Evolutionary conservation across 768 basidiomycete genomes (phyloP).

Genomic region (Xerocomus spinulosus): DNA sequence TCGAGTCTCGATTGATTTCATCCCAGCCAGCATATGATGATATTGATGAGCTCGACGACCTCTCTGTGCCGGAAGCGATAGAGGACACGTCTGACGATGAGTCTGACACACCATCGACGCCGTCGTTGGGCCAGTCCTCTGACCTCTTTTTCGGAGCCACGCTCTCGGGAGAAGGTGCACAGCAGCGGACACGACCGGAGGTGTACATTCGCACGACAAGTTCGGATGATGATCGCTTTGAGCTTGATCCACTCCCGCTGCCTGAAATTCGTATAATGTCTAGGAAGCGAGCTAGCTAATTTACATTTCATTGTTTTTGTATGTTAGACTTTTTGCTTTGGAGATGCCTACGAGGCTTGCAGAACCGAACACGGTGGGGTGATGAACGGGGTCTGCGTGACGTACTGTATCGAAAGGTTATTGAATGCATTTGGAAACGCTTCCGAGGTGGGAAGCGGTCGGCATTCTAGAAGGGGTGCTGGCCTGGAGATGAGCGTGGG

Average conservation of each 20-base stretch:
- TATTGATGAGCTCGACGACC: constrained; percentile 60
- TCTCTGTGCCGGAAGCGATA: constrained; percentile 73
- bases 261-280: constrained; percentile 49
- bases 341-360: no score
- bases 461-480: constrained; percentile 49
- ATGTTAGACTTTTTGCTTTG: constrained; percentile 15
- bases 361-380: no score
- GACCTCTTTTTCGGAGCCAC: constrained; percentile 50
- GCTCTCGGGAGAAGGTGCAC: constrained; percentile 47
- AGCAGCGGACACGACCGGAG: constrained; percentile 46
- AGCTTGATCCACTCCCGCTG: constrained; percentile 70
- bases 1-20: constrained; percentile 42
- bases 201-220: constrained; percentile 59
- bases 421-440: constrained; percentile 63
- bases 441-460: constrained; percentile 45
- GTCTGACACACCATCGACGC: constrained; percentile 65
- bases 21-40: constrained; percentile 40
- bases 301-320: constrained; percentile 29
- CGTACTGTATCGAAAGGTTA: constrained; percentile 57
- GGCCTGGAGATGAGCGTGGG: constrained; percentile 7
- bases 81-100: constrained; percentile 85
- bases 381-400: constrained; percentile 21
- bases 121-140: constrained; percentile 55
- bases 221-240: constrained; percentile 59
- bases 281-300: constrained; percentile 73